Conservation (phyloP, 2,329 filamentous ascomycete genomes). For the Nigrospora sphaerica region DNA sequence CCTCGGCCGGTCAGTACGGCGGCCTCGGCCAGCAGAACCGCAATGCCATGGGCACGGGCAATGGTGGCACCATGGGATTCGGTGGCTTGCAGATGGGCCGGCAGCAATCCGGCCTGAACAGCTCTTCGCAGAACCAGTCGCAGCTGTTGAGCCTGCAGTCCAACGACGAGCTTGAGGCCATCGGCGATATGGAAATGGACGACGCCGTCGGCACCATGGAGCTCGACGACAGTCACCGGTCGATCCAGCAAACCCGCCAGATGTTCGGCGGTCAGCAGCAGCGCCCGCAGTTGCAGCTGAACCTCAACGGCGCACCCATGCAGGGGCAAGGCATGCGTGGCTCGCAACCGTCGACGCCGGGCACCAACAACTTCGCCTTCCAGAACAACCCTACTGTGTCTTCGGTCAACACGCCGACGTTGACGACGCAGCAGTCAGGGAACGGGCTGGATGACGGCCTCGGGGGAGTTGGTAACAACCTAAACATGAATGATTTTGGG, state of each 20-base stretch:
- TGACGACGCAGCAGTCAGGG: constrained; percentile 66
- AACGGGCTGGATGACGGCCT: constrained; percentile 69
- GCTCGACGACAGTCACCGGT: constrained; percentile 52
- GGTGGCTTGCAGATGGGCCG: constrained; percentile 32
- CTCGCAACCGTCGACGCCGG: constrained; percentile 81
- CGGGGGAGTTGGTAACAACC: constrained; percentile 51
- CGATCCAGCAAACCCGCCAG: constrained; percentile 64
- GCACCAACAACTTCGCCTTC: constrained; percentile 67
- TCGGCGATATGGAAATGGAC: constrained; percentile 97
- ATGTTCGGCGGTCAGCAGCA: constrained; percentile 55
- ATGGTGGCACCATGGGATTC: constrained; percentile 14
- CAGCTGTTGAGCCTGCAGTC: constrained; percentile 34
- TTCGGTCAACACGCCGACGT: constrained; percentile 89
- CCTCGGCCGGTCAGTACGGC: constrained; percentile 14
- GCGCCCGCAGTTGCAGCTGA: constrained; percentile 71
- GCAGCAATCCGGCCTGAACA: constrained; percentile 16
- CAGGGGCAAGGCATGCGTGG: constrained; percentile 74
- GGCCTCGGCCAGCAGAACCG: constrained; percentile 21
- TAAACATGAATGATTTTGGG: constrained; percentile 51
- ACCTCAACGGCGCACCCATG: constrained; percentile 69
- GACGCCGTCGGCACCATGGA: constrained; percentile 65
- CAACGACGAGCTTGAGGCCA: constrained; percentile 68
- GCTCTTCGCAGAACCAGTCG: constrained; percentile 30
- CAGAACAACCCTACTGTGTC: constrained; percentile 95
- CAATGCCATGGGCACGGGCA: constrained; percentile 5